Evolutionary conservation across 768 basidiomycete species (phyloP).

Genomic region (Boletus rubropictus): DNA sequence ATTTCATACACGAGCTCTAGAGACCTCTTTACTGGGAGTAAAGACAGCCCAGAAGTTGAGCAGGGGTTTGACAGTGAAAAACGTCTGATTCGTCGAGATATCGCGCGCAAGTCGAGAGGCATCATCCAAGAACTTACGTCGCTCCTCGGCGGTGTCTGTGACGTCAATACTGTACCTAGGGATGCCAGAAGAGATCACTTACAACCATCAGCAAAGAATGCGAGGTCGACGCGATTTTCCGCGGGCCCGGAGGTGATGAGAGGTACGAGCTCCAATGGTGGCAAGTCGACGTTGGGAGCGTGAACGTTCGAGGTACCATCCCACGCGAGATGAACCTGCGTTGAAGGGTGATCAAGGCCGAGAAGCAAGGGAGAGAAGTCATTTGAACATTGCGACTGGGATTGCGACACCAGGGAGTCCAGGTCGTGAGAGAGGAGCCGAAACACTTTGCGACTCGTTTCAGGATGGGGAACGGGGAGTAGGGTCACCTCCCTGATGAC

Average conservation of each 20-base stretch:
- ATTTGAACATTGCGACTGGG: slow-evolving; percentile 22
- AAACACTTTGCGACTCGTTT: slow-evolving; percentile 7
- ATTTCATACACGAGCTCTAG: slow-evolving; percentile 19
- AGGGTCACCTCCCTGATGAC: slow-evolving; percentile 9
- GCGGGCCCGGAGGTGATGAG: slow-evolving; percentile 58
- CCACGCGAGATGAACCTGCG: slow-evolving; percentile 11
- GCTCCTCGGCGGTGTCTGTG: slow-evolving; percentile 52
- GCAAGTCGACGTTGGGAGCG: slow-evolving; percentile 21
- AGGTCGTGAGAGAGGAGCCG: slow-evolving; percentile 20
- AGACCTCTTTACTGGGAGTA: slow-evolving; percentile 66
- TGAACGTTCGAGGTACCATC: neutral
- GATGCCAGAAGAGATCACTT: slow-evolving; percentile 23
- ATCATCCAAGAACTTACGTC: slow-evolving; percentile 59
- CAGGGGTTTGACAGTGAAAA: slow-evolving; percentile 67
- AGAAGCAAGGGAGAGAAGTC: slow-evolving; percentile 13
- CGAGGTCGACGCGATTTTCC: slow-evolving; percentile 63
- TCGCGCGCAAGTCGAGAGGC: slow-evolving; percentile 62
- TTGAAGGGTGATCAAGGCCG: neutral
- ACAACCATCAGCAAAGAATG: slow-evolving; percentile 80
- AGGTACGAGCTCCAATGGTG: slow-evolving; percentile 50
- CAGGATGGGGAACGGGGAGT: slow-evolving; percentile 10
- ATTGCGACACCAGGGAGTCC: slow-evolving; percentile 11
- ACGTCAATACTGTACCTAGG: neutral
- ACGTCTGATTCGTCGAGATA: slow-evolving; percentile 69
- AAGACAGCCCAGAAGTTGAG: slow-evolving; percentile 82